Evolutionary conservation across 2,329 filamentous ascomycete species (phyloP).

Genomic region (Cladobotryum protrusum): DNA sequence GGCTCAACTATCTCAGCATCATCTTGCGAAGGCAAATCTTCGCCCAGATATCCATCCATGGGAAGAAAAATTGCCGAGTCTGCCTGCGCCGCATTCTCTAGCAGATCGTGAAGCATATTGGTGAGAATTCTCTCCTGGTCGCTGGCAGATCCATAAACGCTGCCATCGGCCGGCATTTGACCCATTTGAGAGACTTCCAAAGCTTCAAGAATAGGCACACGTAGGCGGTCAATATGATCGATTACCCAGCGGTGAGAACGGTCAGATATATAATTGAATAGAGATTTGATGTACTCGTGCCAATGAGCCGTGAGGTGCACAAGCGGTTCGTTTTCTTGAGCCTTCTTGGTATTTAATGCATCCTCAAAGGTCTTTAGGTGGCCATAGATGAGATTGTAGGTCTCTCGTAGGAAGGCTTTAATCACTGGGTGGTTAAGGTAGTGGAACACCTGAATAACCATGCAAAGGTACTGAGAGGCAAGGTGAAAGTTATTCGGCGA

Average conservation of each 20-base stretch:
- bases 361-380: conserved; percentile 20
- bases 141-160: no score
- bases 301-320: conserved; percentile 18
- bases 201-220: conserved; percentile 12
- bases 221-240: conserved; percentile 18
- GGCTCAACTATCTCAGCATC: conserved; percentile 1
- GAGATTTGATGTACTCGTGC: conserved; percentile 20
- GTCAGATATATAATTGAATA: conserved; percentile 17
- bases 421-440: conserved; percentile 20
- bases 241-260: conserved; percentile 22
- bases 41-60: conserved; percentile 24
- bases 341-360: conserved; percentile 18
- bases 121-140: conserved; percentile 13
- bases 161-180: no score
- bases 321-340: background rate
- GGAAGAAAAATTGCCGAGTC: conserved; percentile 22
- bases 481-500: conserved; percentile 16
- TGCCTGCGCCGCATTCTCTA: conserved; percentile 16
- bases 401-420: conserved; percentile 17
- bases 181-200: background rate
- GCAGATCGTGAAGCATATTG: conserved; percentile 20
- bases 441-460: conserved; percentile 19
- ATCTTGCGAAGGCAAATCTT: conserved; percentile 12
- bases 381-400: conserved; percentile 22
- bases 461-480: conserved; percentile 20